Conservation (phyloP, 108 stramenopile genomes). For the Nitzschia sp. region DNA sequence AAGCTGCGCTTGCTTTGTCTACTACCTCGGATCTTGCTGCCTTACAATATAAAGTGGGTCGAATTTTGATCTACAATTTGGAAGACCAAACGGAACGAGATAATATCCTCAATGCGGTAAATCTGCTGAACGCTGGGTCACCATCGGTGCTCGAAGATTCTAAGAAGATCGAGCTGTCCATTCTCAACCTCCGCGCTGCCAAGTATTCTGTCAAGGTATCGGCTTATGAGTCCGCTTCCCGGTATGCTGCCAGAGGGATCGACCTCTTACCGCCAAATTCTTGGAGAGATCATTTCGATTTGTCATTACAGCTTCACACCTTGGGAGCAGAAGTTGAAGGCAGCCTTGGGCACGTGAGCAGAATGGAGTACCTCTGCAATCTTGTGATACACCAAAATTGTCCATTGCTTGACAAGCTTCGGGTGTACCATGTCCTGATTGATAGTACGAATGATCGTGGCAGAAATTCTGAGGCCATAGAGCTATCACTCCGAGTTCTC, state of each 20-base stretch:
- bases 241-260: conserved; percentile 25
- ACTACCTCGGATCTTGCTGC: not conserved
- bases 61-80: not conserved
- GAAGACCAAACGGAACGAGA: not conserved
- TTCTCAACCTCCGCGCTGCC: conserved; percentile 26
- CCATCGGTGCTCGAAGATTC: not conserved
- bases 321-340: conserved; percentile 19
- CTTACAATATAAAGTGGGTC: conserved; percentile 4
- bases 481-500: conserved; percentile 2
- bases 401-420: conserved; percentile 7
- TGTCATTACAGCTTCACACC: conserved; percentile 18
- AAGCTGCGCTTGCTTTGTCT: conserved; percentile 25
- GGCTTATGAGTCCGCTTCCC: conserved; percentile 24
- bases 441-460: not conserved
- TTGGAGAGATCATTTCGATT: conserved; percentile 11
- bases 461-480: conserved; percentile 5
- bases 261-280: not conserved
- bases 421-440: conserved; percentile 7
- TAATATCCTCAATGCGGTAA: conserved; percentile 9
- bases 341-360: conserved; percentile 14
- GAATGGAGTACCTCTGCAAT: conserved; percentile 4
- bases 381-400: conserved; percentile 2
- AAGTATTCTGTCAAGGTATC: conserved; percentile 18
- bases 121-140: conserved; percentile 5
- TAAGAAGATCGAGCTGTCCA: not conserved